Evolutionary conservation across 768 basidiomycete species (phyloP).

Genomic region (Boletus rubescentipes): DNA sequence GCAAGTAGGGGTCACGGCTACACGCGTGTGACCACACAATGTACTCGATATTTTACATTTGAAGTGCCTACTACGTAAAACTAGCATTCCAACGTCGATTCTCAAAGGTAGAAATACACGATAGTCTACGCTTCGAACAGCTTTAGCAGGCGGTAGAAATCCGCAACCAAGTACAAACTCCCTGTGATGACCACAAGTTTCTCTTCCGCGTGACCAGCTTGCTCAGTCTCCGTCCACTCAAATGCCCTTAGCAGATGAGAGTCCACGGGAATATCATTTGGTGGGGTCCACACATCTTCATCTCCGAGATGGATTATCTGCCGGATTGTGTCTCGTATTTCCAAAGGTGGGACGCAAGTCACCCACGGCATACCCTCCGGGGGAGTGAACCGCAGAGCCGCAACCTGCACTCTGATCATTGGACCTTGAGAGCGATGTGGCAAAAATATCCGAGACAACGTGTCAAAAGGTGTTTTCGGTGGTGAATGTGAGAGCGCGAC

Average conservation of each 20-base stretch:
- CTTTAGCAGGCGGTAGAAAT: conserved; percentile 68
- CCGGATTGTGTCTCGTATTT: conserved; percentile 47
- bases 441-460: conserved; percentile 64
- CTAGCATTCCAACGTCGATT: no score
- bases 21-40: no score
- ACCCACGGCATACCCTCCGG: conserved; percentile 98
- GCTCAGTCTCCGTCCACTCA: conserved; percentile 37
- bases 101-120: neutral
- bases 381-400: conserved; percentile 62
- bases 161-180: conserved; percentile 92
- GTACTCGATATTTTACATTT: no score
- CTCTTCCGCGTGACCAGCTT: conserved; percentile 13
- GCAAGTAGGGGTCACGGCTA: neutral
- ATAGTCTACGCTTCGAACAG: conserved; percentile 8
- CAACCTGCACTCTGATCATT: conserved; percentile 44
- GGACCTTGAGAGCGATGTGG: conserved; percentile 29
- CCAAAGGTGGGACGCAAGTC: conserved; percentile 51
- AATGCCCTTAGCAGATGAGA: conserved; percentile 48
- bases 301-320: conserved; percentile 38
- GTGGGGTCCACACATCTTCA: conserved; percentile 47
- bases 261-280: conserved; percentile 32
- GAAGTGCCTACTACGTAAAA: no score
- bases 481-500: conserved; percentile 85
- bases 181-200: conserved; percentile 78
- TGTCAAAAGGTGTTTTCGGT: conserved; percentile 74